A percentile compares a stretch with the other conserved stretches of the same genome.
phyloP scores from a whole-genome alignment of 495 filamentous ascomycete genomes.

The Annulohypoxylon nitens region DNA sequence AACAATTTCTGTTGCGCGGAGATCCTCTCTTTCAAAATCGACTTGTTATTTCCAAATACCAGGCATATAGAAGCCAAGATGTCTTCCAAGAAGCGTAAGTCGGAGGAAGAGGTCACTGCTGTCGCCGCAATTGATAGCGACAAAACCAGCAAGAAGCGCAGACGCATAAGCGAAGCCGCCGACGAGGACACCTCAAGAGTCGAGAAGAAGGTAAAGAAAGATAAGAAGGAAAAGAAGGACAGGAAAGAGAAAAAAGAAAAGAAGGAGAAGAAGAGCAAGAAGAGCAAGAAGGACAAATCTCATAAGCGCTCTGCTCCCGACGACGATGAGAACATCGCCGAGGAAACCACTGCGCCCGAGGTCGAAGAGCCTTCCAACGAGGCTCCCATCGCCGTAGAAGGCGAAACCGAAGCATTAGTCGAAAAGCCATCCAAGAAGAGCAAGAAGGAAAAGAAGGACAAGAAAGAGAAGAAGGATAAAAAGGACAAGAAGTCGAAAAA shows the following conservation, averaged over 20 bases:
- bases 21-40: too few species aligned
- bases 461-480: constrained; percentile 50
- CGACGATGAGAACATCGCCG: constrained; percentile 35
- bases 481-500: constrained; percentile 51
- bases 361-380: constrained; percentile 16
- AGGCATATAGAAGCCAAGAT: constrained; percentile 10
- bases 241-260: constrained; percentile 27
- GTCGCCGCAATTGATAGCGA: constrained; percentile 9
- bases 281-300: constrained; percentile 52
- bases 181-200: constrained; percentile 40
- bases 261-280: constrained; percentile 53
- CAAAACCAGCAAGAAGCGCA: constrained; percentile 28
- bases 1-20: neutral
- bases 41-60: neutral
- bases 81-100: constrained; percentile 39
- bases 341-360: constrained; percentile 11
- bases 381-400: constrained; percentile 9
- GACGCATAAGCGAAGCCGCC: constrained; percentile 28
- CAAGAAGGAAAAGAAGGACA: constrained; percentile 49
- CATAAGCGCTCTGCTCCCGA: constrained; percentile 49
- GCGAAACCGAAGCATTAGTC: constrained; percentile 7
- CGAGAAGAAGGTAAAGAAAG: constrained; percentile 64
- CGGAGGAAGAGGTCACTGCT: constrained; percentile 31
- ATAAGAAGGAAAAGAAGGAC: constrained; percentile 48
- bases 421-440: constrained; percentile 49